Evolutionary conservation across 2,329 filamentous ascomycete genomes (phyloP), one percentile per base, ranked within the genome.

Genomic region (Colletotrichum aenigma): DNA sequence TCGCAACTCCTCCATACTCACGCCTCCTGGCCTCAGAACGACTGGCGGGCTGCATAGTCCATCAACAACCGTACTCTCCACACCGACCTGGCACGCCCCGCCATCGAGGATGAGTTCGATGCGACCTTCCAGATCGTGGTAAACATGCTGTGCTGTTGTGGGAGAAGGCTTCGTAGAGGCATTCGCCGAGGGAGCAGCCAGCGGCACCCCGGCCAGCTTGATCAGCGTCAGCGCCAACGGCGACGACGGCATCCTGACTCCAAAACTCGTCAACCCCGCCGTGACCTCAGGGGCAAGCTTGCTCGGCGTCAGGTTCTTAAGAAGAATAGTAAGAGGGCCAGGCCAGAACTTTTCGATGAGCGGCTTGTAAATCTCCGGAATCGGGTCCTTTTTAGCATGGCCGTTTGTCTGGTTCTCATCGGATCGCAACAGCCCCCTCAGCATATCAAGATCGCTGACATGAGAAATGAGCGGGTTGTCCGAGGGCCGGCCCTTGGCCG

Each of bases 401-500:
- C 78, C 81, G 21, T 75, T 69, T 30, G 34, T 43, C 56, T 48
- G 55, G 16, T 10, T 65, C 28, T 78, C 75, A 58, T 76, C n/a
- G 52, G 83, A 80, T 6, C 77, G 79, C 43, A 97, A 86, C 12
- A 97, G 84, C 6, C 85, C 84, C 70, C 93, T 89, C 72, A 98
- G 87, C 90, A 98, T 97, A 26, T 89, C 85, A 13, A 98, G 85
- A 70, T 97, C 97, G 80, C 93, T 93, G 70, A 98, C 89, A 84
- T 99, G 97, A 28, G 98, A 93, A 79, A 99, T 99, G 74, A 99
- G 91, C 21, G 97, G 97, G 83, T 99, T 99, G 82, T 99, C 97
- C 8, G 94, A 94, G 5, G 97, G 97, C 71, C 97, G 88, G 71
- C 95, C 94, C 86, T 99, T 99, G 68, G 95, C 96, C 26, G 91